A percentile compares a stretch with the other conserved stretches of the same genome.
phyloP scores from a whole-genome alignment of 208 protist species.

The Wallacemonas sp. region DNA sequence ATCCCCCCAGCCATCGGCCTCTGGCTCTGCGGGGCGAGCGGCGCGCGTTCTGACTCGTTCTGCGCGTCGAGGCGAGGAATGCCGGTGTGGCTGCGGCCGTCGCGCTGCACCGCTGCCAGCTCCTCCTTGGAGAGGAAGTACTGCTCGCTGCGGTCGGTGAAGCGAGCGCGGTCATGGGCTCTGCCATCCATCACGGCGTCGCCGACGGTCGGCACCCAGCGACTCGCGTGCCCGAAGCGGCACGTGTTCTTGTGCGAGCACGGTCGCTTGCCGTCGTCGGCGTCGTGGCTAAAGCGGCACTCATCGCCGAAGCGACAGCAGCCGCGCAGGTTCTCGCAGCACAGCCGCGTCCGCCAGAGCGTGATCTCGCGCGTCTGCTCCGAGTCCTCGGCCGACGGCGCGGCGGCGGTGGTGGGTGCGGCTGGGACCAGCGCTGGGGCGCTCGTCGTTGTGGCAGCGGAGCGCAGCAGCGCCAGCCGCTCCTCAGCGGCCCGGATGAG shows the following conservation, averaged over 20 bases:
- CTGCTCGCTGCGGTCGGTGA: background rate
- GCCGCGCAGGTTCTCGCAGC: conserved; percentile 63
- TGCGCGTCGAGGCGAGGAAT: conserved; percentile 22
- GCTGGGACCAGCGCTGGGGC: background rate
- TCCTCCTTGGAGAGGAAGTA: conserved; percentile 20
- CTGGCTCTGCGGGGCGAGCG: background rate
- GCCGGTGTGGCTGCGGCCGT: conserved; percentile 28
- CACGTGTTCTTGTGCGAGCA: conserved; percentile 71
- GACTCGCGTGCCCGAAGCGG: conserved; percentile 52
- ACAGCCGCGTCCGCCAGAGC: conserved; percentile 66
- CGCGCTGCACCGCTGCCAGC: conserved; percentile 9
- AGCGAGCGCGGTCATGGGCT: background rate
- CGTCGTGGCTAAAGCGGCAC: conserved; percentile 74
- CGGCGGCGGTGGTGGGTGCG: background rate
- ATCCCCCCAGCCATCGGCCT: background rate
- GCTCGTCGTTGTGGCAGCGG: background rate
- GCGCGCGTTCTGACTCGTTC: background rate
- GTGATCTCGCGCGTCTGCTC: conserved; percentile 36
- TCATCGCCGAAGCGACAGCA: conserved; percentile 33
- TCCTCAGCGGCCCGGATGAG: conserved; percentile 77
- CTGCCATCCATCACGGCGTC: conserved; percentile 19
- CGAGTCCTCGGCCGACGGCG: background rate
- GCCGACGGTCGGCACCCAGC: conserved; percentile 48
- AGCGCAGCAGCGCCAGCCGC: conserved; percentile 28
- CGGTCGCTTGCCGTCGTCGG: conserved; percentile 57